phyloP scores from a whole-genome alignment of 371 early-diverging fungal genomes.

The Haplosporangium sp. region DNA sequence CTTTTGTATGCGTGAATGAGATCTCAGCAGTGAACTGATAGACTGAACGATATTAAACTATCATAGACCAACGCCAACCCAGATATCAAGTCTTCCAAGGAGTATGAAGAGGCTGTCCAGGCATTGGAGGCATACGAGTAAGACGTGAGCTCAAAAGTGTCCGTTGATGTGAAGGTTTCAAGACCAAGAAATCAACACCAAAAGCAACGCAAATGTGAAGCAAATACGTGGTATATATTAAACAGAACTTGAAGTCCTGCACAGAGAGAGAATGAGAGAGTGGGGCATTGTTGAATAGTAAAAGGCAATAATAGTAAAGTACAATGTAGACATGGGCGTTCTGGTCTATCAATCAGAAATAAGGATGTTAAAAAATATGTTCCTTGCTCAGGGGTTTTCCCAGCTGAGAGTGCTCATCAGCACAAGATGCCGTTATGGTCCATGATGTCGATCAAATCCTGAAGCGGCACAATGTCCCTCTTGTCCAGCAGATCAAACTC shows the following conservation, averaged over 20 bases:
- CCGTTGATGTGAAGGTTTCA: neutral
- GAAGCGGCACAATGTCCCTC: constrained; percentile 88
- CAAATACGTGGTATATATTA: too few relatives aligned
- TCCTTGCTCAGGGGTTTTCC: too few relatives aligned
- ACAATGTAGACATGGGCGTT: too few relatives aligned
- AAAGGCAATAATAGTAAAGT: too few relatives aligned
- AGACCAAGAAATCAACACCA: neutral
- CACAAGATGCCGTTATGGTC: constrained; percentile 59
- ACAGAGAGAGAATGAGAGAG: too few relatives aligned
- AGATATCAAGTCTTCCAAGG: constrained; percentile 41
- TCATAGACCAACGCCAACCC: constrained; percentile 30
- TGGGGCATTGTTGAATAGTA: too few relatives aligned
- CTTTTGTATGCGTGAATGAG: neutral
- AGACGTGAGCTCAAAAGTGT: neutral
- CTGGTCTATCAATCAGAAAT: too few relatives aligned
- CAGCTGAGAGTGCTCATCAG: constrained; percentile 6
- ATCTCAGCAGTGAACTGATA: too few relatives aligned
- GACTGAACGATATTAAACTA: neutral
- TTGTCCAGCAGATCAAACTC: constrained; percentile 94
- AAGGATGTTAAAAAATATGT: too few relatives aligned
- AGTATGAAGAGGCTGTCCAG: constrained; percentile 47
- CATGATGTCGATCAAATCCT: constrained; percentile 80
- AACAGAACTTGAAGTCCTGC: too few relatives aligned
- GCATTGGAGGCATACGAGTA: constrained; percentile 27
- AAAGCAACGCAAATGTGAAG: too few relatives aligned